phyloP scores from a whole-genome alignment of 192 early-diverging fungal species.

The Coemansia reversa region DNA sequence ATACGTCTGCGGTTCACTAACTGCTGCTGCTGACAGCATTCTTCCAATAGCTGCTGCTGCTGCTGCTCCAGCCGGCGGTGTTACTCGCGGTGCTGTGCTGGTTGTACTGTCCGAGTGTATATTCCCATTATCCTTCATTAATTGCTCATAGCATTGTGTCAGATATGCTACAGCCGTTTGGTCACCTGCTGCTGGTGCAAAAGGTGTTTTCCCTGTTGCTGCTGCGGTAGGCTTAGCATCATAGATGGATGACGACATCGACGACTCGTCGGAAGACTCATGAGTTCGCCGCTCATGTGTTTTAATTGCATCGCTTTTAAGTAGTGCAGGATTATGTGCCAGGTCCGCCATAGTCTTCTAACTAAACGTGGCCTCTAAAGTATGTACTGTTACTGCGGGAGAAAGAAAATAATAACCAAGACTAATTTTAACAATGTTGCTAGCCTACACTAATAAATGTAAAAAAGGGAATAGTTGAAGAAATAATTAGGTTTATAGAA shows the following conservation, averaged over 20 bases:
- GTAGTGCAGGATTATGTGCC: neutral
- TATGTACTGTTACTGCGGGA: neutral
- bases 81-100: neutral
- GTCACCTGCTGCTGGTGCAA: slow-evolving; percentile 27
- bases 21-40: slow-evolving; percentile 11
- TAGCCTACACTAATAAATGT: neutral
- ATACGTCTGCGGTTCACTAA: slow-evolving; percentile 58
- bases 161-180: slow-evolving; percentile 33
- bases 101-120: slow-evolving; percentile 8
- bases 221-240: neutral
- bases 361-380: neutral
- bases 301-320: neutral
- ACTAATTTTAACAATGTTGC: neutral
- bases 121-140: slow-evolving; percentile 33
- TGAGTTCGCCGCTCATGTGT: neutral
- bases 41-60: slow-evolving; percentile 17
- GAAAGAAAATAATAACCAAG: neutral
- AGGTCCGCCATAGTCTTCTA: neutral
- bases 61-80: slow-evolving; percentile 9
- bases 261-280: neutral
- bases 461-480: neutral
- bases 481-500: neutral
- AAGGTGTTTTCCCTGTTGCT: slow-evolving; percentile 37
- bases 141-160: slow-evolving; percentile 47
- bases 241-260: neutral